Percentiles rank a stretch among this genome's conserved stretches.
Conservation (phyloP, 768 basidiomycete genomes). For the Russula sp. region DNA sequence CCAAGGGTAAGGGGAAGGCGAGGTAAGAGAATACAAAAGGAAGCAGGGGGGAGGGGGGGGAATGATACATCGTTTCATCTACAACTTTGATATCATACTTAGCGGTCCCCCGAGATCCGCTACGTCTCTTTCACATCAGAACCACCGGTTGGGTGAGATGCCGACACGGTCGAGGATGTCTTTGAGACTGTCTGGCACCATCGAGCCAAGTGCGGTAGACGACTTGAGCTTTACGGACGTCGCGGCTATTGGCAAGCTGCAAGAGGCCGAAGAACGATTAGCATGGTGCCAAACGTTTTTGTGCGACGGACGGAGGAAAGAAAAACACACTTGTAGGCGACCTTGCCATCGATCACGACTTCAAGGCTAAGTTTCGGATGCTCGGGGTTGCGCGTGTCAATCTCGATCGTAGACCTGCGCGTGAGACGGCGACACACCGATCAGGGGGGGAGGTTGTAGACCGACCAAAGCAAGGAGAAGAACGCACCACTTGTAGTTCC, state of each 20-base stretch:
- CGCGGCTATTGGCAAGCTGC: constrained; percentile 45
- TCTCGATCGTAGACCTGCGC: constrained; percentile 57
- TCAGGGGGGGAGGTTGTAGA: neutral
- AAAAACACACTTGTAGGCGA: constrained; percentile 43
- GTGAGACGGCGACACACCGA: neutral
- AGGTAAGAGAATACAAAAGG: too few species aligned
- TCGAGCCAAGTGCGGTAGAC: constrained; percentile 41
- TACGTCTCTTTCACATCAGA: constrained; percentile 31
- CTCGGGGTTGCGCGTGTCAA: constrained; percentile 53
- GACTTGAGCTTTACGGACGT: constrained; percentile 40
- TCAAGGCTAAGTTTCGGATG: constrained; percentile 52
- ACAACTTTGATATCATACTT: constrained; percentile 11
- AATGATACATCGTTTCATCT: constrained; percentile 3
- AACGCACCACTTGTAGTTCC: constrained; percentile 61
- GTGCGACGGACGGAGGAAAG: neutral
- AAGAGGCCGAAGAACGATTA: neutral
- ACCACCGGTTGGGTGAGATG: constrained; percentile 51
- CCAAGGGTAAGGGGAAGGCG: too few species aligned
- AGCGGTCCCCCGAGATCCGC: neutral
- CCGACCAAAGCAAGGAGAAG: neutral
- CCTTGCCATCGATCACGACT: constrained; percentile 53
- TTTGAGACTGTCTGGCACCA: constrained; percentile 44
- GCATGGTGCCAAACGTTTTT: neutral
- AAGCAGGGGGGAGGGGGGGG: too few species aligned
- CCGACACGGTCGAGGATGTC: constrained; percentile 53